Evolutionary conservation across 2,329 filamentous ascomycete species (phyloP).

Genomic region (Plenodomus biglobosus): DNA sequence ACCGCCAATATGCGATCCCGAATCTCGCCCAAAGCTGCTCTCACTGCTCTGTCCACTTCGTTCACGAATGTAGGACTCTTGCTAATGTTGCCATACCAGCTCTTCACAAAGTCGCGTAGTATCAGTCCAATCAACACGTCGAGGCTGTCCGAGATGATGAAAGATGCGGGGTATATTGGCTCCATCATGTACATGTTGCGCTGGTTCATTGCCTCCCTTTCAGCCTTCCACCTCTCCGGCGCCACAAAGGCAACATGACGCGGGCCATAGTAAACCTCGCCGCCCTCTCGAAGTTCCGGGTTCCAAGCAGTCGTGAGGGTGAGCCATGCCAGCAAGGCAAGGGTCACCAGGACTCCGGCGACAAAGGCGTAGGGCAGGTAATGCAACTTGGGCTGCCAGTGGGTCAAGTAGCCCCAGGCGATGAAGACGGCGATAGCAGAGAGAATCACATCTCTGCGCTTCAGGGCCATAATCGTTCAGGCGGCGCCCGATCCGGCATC

Average conservation of each 20-base stretch:
- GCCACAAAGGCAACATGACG: constrained; percentile 60
- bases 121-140: constrained; percentile 77
- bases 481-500: constrained; percentile 41
- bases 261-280: constrained; percentile 45
- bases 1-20: constrained; percentile 71
- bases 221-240: constrained; percentile 66
- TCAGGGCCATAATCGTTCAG: constrained; percentile 67
- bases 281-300: constrained; percentile 46
- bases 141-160: constrained; percentile 75
- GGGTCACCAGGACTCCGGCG: constrained; percentile 62
- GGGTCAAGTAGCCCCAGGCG: constrained; percentile 82
- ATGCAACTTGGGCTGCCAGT: constrained; percentile 79
- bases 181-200: constrained; percentile 66
- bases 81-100: constrained; percentile 89
- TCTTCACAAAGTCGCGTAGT: constrained; percentile 78
- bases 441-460: constrained; percentile 67
- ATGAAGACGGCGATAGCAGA: constrained; percentile 72
- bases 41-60: constrained; percentile 80
- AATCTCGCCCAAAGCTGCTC: constrained; percentile 70
- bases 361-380: constrained; percentile 85
- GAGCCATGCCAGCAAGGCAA: constrained; percentile 59
- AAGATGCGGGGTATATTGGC: constrained; percentile 74
- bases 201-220: constrained; percentile 66
- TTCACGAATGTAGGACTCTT: constrained; percentile 76
- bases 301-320: constrained; percentile 60